Percentiles rank a stretch among this genome's conserved stretches.
These are phyloP conservation scores for Alternaria brassicicola DNA, from an alignment of 2,329 filamentous ascomycete species.

Conservation along the genomic window DNA sequence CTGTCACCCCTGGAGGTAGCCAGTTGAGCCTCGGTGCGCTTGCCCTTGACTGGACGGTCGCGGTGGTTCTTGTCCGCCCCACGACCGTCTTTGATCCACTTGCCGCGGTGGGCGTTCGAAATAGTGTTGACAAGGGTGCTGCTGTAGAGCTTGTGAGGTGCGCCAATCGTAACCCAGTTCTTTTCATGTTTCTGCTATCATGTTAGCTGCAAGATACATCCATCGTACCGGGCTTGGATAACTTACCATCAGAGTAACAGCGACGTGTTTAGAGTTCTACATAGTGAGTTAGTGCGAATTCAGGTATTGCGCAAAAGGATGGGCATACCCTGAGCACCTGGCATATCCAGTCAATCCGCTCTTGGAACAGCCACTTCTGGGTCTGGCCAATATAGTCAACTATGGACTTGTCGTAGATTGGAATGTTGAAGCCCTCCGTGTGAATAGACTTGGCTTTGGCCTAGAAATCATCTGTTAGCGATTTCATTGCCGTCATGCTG, in stretches of 20 bases:
- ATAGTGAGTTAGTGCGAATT: neutral
- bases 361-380: constrained; percentile 14
- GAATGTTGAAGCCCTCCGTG: constrained; percentile 11
- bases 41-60: neutral
- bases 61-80: constrained; percentile 7
- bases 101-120: constrained; percentile 14
- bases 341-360: constrained; percentile 20
- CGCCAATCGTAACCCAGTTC: constrained; percentile 14
- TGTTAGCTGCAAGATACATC: neutral
- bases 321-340: constrained; percentile 10
- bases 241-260: constrained; percentile 20
- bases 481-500: neutral
- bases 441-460: constrained; percentile 11
- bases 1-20: neutral
- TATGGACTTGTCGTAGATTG: constrained; percentile 16
- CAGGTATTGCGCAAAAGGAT: neutral
- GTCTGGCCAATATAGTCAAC: constrained; percentile 19
- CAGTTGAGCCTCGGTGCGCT: neutral
- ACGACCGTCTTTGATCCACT: constrained; percentile 16
- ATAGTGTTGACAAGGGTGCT: constrained; percentile 12
- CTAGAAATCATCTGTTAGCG: constrained; percentile 1
- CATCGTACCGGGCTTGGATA: neutral
- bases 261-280: constrained; percentile 11
- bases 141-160: constrained; percentile 20
- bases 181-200: constrained; percentile 17